Percentiles rank a stretch among this genome's conserved stretches.
Evolutionary conservation across 495 filamentous ascomycete genomes (phyloP).

Genomic region (Cercophora samala): DNA sequence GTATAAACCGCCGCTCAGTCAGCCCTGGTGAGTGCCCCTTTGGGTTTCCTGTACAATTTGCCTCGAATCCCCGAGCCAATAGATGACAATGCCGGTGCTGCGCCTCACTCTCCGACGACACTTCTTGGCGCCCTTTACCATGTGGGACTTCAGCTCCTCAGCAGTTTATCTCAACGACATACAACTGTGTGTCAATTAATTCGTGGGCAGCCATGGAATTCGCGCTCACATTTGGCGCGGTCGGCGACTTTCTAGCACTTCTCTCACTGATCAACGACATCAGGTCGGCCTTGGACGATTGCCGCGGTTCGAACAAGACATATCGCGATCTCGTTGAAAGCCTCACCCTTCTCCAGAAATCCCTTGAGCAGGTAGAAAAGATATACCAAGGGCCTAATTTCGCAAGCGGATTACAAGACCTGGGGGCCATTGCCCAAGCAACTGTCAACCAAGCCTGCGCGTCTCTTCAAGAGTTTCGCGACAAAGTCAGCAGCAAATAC

Average conservation of each 20-base stretch:
- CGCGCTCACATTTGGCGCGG: background rate
- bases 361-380: background rate
- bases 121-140: background rate
- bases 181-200: background rate
- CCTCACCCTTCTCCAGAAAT: background rate
- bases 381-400: background rate
- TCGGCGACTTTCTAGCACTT: conserved; percentile 1
- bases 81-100: background rate
- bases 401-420: background rate
- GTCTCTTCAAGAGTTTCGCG: background rate
- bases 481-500: background rate
- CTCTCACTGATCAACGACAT: background rate
- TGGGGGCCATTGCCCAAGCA: background rate
- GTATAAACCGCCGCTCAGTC: background rate
- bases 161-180: background rate
- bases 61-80: background rate
- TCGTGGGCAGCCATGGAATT: background rate
- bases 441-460: background rate
- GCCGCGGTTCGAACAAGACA: background rate
- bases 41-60: background rate
- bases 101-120: background rate
- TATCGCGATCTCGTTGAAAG: conserved; percentile 2
- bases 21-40: background rate
- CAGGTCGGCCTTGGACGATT: conserved; percentile 2
- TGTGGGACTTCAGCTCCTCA: background rate